These are phyloP conservation scores for Helianthus annuus DNA, from an alignment of 129 eudicot genomes.

Conservation along the genomic window DNA sequence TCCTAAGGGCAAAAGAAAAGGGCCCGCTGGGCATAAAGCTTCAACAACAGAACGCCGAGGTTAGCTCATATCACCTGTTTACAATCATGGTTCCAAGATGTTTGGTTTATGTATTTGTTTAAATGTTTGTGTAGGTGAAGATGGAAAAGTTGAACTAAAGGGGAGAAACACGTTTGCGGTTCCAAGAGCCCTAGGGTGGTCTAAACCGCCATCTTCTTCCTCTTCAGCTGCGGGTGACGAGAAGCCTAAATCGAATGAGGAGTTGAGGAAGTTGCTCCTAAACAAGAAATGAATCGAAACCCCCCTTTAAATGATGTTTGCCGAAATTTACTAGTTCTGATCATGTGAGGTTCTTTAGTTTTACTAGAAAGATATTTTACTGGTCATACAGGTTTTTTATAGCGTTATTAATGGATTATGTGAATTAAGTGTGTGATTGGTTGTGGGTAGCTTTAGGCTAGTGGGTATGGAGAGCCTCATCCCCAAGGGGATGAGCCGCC, in stretches of 20 bases:
- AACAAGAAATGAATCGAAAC: slow-evolving; percentile 29
- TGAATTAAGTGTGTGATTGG: neutral
- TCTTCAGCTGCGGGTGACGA: slow-evolving; percentile 48
- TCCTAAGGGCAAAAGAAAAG: slow-evolving; percentile 63
- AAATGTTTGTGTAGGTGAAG: slow-evolving; percentile 19
- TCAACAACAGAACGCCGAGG: slow-evolving; percentile 40
- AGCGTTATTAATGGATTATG: neutral
- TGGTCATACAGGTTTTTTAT: neutral
- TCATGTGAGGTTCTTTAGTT: neutral
- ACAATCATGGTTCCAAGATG: neutral
- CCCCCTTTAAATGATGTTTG: neutral
- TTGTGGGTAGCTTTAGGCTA: neutral
- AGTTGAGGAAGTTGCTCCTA: slow-evolving; percentile 67
- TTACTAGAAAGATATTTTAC: neutral
- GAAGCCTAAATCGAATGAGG: slow-evolving; percentile 84
- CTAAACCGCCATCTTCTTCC: slow-evolving; percentile 27
- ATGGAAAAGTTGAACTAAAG: slow-evolving; percentile 46
- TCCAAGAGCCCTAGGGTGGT: slow-evolving; percentile 72
- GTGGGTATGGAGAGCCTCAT: no score
- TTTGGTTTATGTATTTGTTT: neutral
- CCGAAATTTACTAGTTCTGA: neutral
- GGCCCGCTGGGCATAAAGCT: slow-evolving; percentile 26
- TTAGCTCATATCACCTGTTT: slow-evolving; percentile 17
- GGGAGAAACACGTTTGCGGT: slow-evolving; percentile 87
- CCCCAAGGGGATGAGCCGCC: no score